These are phyloP conservation scores for Pythium plurisporium DNA, from an alignment of 352 stramenopile genomes.

Conservation along the genomic window DNA sequence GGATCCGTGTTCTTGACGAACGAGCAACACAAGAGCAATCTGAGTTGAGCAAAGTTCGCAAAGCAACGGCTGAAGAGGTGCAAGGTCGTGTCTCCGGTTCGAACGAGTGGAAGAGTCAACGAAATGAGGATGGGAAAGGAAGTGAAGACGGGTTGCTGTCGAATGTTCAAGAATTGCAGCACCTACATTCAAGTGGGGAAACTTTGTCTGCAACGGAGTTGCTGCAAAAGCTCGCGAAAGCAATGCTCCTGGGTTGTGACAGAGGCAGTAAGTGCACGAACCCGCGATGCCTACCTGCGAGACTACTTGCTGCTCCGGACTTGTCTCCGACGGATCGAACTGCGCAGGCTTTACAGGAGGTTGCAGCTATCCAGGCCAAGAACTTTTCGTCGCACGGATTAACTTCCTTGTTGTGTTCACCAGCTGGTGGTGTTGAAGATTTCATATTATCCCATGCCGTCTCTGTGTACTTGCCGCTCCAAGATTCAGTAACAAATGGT, in stretches of 20 bases:
- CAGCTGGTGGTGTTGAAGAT: conserved; percentile 23
- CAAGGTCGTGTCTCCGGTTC: conserved; percentile 78
- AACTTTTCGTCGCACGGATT: conserved; percentile 35
- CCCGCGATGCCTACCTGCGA: conserved; percentile 34
- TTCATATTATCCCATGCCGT: conserved; percentile 44
- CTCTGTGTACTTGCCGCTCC: conserved; percentile 49
- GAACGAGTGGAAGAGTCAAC: conserved; percentile 66
- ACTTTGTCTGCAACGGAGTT: background rate
- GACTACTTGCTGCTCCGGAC: conserved; percentile 8
- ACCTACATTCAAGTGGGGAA: background rate
- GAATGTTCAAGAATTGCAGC: background rate
- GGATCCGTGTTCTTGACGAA: conserved; percentile 30
- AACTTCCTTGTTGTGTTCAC: conserved; percentile 35
- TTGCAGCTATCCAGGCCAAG: conserved; percentile 32
- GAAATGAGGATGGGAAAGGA: conserved; percentile 50
- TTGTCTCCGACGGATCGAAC: conserved; percentile 38
- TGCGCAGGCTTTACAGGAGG: conserved; percentile 41
- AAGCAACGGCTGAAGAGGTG: conserved; percentile 38
- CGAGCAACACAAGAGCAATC: conserved; percentile 37
- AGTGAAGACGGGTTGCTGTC: background rate
- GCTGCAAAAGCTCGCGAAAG: conserved; percentile 3
- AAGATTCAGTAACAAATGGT: conserved; percentile 30
- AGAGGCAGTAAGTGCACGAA: conserved; percentile 26
- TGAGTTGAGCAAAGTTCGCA: conserved; percentile 37
- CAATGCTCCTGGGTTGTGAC: conserved; percentile 15